Evolutionary conservation across 495 filamentous ascomycete species (phyloP).

Genomic region (Daldinia vernicosa): DNA sequence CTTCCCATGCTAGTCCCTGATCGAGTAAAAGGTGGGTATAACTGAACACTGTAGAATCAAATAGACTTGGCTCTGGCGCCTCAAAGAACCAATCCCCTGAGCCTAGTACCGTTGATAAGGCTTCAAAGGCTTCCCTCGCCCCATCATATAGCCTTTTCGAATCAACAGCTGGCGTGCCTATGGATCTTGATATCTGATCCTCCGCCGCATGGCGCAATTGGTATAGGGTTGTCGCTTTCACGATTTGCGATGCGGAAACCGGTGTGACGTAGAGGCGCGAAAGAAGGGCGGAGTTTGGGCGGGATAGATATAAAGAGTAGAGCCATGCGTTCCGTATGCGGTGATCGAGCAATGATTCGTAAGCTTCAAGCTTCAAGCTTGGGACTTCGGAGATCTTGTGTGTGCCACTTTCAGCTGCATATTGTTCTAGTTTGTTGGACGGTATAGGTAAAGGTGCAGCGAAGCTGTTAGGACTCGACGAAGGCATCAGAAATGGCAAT

Average conservation of each 20-base stretch:
- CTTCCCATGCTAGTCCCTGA: constrained; percentile 65
- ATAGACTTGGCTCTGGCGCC: constrained; percentile 66
- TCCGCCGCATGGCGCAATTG: constrained; percentile 76
- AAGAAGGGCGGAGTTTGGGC: constrained; percentile 69
- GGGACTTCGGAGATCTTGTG: constrained; percentile 16
- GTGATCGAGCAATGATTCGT: constrained; percentile 80
- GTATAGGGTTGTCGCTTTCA: constrained; percentile 68
- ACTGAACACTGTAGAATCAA: constrained; percentile 89
- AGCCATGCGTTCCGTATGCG: constrained; percentile 89
- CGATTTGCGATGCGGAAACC: constrained; percentile 66
- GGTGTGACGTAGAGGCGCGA: constrained; percentile 73
- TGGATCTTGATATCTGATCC: constrained; percentile 73
- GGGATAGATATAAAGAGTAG: constrained; percentile 79
- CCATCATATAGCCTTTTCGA: constrained; percentile 70
- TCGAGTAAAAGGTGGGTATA: constrained; percentile 87
- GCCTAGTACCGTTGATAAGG: constrained; percentile 75
- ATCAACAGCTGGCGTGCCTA: constrained; percentile 62
- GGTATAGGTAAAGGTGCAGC: constrained; percentile 60
- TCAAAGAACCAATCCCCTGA: constrained; percentile 59
- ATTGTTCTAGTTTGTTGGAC: constrained; percentile 73
- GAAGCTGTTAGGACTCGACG: constrained; percentile 42
- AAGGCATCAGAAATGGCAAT: constrained; percentile 85
- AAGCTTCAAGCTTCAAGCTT: constrained; percentile 71
- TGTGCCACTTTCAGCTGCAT: constrained; percentile 58
- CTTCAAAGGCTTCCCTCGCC: constrained; percentile 75